phyloP scores from a whole-genome alignment of 2,329 filamentous ascomycete species.

The Camillea tinctor region DNA sequence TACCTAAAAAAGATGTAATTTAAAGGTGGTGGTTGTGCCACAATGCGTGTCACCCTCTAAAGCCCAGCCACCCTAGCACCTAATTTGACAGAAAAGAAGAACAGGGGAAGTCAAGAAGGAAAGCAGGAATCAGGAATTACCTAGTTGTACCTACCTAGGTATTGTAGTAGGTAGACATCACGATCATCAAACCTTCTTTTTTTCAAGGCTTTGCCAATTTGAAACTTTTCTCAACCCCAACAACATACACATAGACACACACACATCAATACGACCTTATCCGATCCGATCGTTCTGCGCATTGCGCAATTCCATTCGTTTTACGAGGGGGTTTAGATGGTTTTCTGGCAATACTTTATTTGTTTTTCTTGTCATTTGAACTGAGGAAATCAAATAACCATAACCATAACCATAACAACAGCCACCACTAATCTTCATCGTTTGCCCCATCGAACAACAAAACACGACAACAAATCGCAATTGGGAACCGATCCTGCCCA shows the following conservation, averaged over 20 bases:
- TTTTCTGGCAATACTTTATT: slow-evolving; percentile 6
- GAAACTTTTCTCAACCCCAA: background rate
- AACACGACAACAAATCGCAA: background rate
- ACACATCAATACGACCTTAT: slow-evolving; percentile 11
- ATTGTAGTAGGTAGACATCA: no score
- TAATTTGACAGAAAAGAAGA: background rate
- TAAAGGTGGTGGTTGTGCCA: background rate
- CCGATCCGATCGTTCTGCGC: slow-evolving; percentile 22
- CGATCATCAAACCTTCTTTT: background rate
- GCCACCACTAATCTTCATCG: background rate
- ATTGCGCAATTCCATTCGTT: slow-evolving; percentile 30
- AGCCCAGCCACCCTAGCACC: background rate
- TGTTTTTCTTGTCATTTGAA: slow-evolving; percentile 1
- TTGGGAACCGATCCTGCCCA: no score
- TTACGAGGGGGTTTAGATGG: slow-evolving; percentile 1
- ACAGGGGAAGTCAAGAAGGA: background rate
- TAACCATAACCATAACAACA: slow-evolving; percentile 1
- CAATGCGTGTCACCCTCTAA: background rate
- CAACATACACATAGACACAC: background rate
- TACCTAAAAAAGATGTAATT: background rate
- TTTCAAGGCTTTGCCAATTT: background rate
- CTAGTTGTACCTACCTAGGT: no score
- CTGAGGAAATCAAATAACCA: slow-evolving; percentile 7
- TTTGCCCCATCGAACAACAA: background rate
- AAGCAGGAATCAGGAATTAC: background rate